phyloP scores from a whole-genome alignment of 1,284 basidiomycete species.

The Termitomyces sp. region DNA sequence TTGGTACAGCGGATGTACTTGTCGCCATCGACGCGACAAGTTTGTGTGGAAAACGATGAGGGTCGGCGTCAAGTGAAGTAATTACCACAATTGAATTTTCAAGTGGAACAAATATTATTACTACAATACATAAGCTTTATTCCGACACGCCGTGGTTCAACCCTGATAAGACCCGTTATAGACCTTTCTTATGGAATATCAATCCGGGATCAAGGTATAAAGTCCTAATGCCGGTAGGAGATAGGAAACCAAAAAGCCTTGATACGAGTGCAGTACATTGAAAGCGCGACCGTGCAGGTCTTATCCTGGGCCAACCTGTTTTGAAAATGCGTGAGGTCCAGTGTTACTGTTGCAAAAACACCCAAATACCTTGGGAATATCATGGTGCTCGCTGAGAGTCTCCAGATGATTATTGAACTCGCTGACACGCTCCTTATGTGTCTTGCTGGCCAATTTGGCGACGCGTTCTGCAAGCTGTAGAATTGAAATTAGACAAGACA shows the following conservation, averaged over 20 bases:
- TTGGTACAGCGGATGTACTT: conserved; percentile 44
- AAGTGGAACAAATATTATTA: conserved; percentile 39
- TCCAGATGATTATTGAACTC: conserved; percentile 91
- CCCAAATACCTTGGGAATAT: conserved; percentile 79
- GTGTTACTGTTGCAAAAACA: conserved; percentile 12
- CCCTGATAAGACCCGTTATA: conserved; percentile 6
- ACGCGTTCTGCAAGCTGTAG: conserved; percentile 76
- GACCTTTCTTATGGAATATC: conserved; percentile 5
- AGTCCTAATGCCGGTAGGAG: background rate
- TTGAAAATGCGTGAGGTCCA: conserved; percentile 21
- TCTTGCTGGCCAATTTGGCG: conserved; percentile 76
- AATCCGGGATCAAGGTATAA: background rate
- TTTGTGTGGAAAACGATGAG: conserved; percentile 20
- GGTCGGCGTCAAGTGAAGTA: conserved; percentile 19
- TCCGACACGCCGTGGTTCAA: conserved; percentile 17
- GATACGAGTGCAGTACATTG: background rate
- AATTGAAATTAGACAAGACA: conserved; percentile 1
- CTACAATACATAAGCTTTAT: conserved; percentile 29
- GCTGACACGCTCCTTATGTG: conserved; percentile 93
- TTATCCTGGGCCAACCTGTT: conserved; percentile 76
- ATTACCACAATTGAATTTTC: conserved; percentile 31
- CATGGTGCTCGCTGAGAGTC: conserved; percentile 86
- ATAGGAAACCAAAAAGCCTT: background rate
- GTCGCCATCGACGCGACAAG: conserved; percentile 30
- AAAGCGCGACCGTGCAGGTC: conserved; percentile 15